These are phyloP conservation scores for Ambrosia artemisiifolia DNA, from an alignment of 129 eudicot species.

Conservation along the genomic window DNA sequence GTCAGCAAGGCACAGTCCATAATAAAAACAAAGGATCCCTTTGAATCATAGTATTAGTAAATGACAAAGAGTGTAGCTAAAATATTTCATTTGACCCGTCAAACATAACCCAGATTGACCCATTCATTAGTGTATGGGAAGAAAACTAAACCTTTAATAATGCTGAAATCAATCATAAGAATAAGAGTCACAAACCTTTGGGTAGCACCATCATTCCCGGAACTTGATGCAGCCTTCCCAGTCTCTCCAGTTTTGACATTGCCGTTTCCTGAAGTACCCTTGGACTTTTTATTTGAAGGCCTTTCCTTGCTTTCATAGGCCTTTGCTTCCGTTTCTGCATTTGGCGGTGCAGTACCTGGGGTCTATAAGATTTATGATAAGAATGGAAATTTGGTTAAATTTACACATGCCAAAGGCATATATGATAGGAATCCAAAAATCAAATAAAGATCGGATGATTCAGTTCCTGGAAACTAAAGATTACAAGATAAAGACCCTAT, in stretches of 20 bases:
- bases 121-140: not conserved
- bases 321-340: slow-evolving; percentile 60
- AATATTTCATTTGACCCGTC: not conserved
- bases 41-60: not conserved
- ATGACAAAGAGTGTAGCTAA: not conserved
- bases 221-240: slow-evolving; percentile 87
- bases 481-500: too few species aligned
- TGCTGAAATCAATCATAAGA: not conserved
- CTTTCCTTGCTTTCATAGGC: slow-evolving; percentile 48
- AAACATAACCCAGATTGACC: not conserved
- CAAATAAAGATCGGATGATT: too few species aligned
- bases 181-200: slow-evolving; percentile 58
- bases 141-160: not conserved
- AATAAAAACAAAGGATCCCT: not conserved
- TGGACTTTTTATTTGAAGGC: slow-evolving; percentile 49
- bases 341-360: slow-evolving; percentile 42
- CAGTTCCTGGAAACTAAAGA: too few species aligned
- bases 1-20: slow-evolving; percentile 12
- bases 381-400: not conserved
- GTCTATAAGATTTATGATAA: slow-evolving; percentile 27
- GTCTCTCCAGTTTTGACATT: slow-evolving; percentile 55
- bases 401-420: not conserved
- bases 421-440: too few species aligned
- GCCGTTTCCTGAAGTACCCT: slow-evolving; percentile 60
- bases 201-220: slow-evolving; percentile 92